Evolutionary conservation across 2,329 filamentous ascomycete genomes (phyloP).

Genomic region (Beauveria rudraprayagi): DNA sequence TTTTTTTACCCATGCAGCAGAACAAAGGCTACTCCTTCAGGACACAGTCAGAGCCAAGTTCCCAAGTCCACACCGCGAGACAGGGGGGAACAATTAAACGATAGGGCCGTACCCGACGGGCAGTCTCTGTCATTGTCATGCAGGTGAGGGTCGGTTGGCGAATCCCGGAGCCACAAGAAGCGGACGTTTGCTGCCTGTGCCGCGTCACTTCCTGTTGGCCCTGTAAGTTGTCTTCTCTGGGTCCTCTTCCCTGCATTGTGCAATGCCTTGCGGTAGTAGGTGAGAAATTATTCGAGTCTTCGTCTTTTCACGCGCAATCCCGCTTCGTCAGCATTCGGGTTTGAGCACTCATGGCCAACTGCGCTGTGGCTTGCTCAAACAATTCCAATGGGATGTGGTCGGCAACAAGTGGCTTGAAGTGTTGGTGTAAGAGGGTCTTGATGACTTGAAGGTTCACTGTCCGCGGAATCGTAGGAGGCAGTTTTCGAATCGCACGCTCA

Average conservation of each 20-base stretch:
- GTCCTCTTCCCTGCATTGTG: background rate
- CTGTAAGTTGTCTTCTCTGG: too few relatives aligned
- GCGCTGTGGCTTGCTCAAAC: background rate
- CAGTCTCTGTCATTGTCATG: background rate
- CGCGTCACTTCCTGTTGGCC: background rate
- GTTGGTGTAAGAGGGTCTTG: background rate
- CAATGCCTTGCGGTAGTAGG: too few relatives aligned
- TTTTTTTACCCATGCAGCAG: too few relatives aligned
- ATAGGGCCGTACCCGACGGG: too few relatives aligned
- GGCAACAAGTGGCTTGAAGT: background rate
- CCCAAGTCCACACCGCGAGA: too few relatives aligned
- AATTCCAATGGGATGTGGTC: background rate
- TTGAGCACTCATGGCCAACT: background rate
- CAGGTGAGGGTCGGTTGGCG: background rate
- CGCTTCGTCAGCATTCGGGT: too few relatives aligned
- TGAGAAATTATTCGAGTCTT: too few relatives aligned
- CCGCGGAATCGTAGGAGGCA: background rate
- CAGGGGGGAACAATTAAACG: too few relatives aligned
- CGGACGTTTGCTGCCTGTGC: background rate
- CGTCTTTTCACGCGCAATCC: too few relatives aligned
- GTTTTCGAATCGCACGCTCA: background rate
- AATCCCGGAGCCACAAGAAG: background rate
- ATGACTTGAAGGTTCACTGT: background rate
- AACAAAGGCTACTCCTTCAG: background rate
- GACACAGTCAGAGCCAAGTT: too few relatives aligned